Base-by-base conservation (phyloP, 2,329 filamentous ascomycete species). In the Penicillium brevicompactum region DNA sequence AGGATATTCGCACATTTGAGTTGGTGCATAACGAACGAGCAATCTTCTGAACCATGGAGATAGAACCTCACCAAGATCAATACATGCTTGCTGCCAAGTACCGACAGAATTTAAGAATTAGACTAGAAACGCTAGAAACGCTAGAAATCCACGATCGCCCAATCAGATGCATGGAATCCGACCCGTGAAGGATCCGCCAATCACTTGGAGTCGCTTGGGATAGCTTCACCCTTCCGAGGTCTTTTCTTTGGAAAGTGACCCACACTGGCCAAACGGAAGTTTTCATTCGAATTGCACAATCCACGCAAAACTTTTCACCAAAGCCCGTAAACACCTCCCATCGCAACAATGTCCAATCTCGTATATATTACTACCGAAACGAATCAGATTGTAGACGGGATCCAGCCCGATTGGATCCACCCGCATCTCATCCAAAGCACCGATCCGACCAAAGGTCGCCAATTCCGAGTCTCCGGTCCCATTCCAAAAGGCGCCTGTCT, bases 391-490 rank as follows among this genome's bases (percentile, higher is more conserved):
- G 47, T 62, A 63, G 46, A 60, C n/a, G 43, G 32, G 42, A 53
- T 48, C 48, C 55, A 50, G 8, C 55, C 58, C 18, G 22, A 54
- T 51, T 70, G 66, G 67, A 62, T 70, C 59, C 69, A 72, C 55
- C 61, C 67, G 4, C 57, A 69, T 46, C 49, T 72, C 50, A 57
- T 61, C 7, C 59, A 70, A 38, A 67, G 59, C 56, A 46, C 52
- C 18, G 61, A 70, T 50, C 61, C 67, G 14, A 44, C 60, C 54
- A 72, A 71, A 51, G 70, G 70, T 46, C 69, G 70, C n/a, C 67
- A 70, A 53, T 59, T 72, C 5, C 67, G 62, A 8, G 66, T 59
- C 27, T 64, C 66, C 5, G 50, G 56, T 11, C 57, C 51, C 21
- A 60, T 72, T 31, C 58, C 56, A 21, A 59, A 65, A 59, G 67